These are phyloP conservation scores for Eucalyptus lansdowneana DNA, from an alignment of 345 rosid species.

Conservation along the genomic window DNA sequence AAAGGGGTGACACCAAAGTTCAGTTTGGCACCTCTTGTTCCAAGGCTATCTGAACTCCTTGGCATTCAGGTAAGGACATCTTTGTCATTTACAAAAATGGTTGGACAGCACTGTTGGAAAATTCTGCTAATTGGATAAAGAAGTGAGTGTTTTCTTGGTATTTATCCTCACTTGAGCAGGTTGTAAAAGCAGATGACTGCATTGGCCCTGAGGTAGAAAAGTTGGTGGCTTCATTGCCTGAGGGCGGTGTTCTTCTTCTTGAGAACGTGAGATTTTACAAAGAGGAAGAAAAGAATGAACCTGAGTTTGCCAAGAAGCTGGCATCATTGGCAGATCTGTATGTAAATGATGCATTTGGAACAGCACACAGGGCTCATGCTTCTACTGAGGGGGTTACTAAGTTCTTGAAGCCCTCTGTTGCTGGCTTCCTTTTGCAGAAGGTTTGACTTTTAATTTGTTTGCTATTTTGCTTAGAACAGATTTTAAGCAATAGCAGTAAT, in stretches of 20 bases:
- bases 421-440: slow-evolving; percentile 97
- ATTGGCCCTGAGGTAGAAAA: slow-evolving; percentile 89
- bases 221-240: slow-evolving; percentile 69
- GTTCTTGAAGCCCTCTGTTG: slow-evolving; percentile 85
- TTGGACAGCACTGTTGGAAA: not conserved
- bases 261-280: slow-evolving; percentile 89
- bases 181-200: slow-evolving; percentile 78
- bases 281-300: slow-evolving; percentile 94
- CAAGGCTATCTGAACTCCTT: slow-evolving; percentile 75
- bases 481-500: not conserved
- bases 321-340: slow-evolving; percentile 82
- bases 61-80: slow-evolving; percentile 54
- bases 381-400: slow-evolving; percentile 93
- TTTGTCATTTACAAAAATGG: not conserved
- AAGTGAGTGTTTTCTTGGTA: not conserved
- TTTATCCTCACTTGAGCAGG: slow-evolving; percentile 9
- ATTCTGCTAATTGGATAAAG: not conserved
- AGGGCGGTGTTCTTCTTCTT: slow-evolving; percentile 82
- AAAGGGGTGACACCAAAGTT: slow-evolving; percentile 87
- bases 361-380: slow-evolving; percentile 98
- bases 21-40: slow-evolving; percentile 89
- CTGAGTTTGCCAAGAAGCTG: slow-evolving; percentile 90
- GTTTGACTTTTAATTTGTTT: slow-evolving; percentile 7
- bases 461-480: not conserved
- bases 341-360: slow-evolving; percentile 95